Conservation (phyloP, 2,329 filamentous ascomycete species). For the Thelonectria blattea region DNA sequence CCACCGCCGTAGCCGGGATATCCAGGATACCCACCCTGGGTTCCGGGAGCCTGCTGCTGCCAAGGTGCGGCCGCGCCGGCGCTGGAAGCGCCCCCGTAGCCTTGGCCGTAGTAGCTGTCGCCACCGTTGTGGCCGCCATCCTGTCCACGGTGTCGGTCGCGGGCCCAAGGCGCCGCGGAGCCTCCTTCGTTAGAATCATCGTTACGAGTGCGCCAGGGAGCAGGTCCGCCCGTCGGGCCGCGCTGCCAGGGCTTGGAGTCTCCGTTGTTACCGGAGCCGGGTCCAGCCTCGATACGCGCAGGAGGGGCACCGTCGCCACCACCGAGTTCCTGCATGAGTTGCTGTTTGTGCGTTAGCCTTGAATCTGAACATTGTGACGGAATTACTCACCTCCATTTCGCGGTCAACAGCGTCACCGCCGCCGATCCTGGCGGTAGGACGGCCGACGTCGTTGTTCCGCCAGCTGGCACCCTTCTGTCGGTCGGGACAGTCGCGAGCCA, state of each 20-base stretch:
- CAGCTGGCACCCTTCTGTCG: conserved; percentile 88
- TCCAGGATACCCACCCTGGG: conserved; percentile 62
- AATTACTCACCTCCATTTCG: conserved; percentile 85
- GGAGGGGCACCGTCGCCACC: conserved; percentile 68
- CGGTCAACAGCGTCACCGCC: conserved; percentile 85
- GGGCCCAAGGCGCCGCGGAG: conserved; percentile 65
- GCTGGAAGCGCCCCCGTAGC: conserved; percentile 38
- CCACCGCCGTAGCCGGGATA: conserved; percentile 53
- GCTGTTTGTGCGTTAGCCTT: conserved; percentile 60
- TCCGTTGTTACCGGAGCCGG: conserved; percentile 61
- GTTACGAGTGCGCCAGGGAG: conserved; percentile 73
- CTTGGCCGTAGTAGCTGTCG: conserved; percentile 42
- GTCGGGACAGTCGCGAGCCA: conserved; percentile 97
- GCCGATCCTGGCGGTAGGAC: conserved; percentile 70
- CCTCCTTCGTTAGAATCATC: conserved; percentile 58
- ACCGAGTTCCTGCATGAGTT: conserved; percentile 97
- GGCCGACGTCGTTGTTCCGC: conserved; percentile 75
- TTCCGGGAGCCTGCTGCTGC: conserved; percentile 60
- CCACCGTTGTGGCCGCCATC: conserved; percentile 37
- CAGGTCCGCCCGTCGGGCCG: conserved; percentile 81
- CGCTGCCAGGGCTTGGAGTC: conserved; percentile 87
- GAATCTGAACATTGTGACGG: not conserved
- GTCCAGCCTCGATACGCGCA: conserved; percentile 86
- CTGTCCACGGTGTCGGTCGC: conserved; percentile 61
- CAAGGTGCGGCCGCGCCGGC: conserved; percentile 52